Evolutionary conservation across 768 basidiomycete genomes (phyloP), one percentile per base, ranked within the genome.

Genomic region (Lanmaoa pseudosensibilis): DNA sequence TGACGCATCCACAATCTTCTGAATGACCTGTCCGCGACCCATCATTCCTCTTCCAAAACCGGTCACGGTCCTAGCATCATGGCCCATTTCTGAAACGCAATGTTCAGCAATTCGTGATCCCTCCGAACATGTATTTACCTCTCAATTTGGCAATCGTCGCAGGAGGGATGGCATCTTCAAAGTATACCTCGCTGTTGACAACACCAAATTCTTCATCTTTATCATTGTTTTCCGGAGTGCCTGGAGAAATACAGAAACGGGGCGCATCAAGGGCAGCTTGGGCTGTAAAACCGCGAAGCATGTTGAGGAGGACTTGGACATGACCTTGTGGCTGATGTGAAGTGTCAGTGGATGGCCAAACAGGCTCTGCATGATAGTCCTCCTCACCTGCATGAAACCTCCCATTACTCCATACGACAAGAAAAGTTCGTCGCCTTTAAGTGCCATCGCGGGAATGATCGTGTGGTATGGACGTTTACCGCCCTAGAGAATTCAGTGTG

Each of bases 261-360:
- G 95, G 96, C 0, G 94, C 89, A 72, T 98, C 96, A 37, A 99
- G 82, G 15, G 94, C 91, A 4, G 91, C 85, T 74, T 99, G 97
- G 0, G 86, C 81, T 2, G 86, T 89, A 70, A 85, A 92, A 2
- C 95, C 95, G 45, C 94, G 83, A 27, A 98, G 80, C 50, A 97
- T 82, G 68, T 94, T 97, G 30, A 98, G 73, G 25, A 98, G 78
- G 8, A 98, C 94, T 73, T 99, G 97, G 4, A 98, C 82, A 63
- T 98, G 96, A 0, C 97, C 95, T 79, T 96, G 94, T 2, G 96
- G 96, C 83, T 97, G 49, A 43, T 27, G 39, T 40, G 30, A 46
- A 36, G 25, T 21, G 13, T 60, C 46, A 52, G 32, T 18, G 37
- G 36, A 4, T 15, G 44, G 49, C 23, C 27, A 33, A 43, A 27